Percentiles rank a stretch among this genome's conserved stretches.
Evolutionary conservation across 179 eudicot species (phyloP).

Genomic region (Pouteria campechiana): DNA sequence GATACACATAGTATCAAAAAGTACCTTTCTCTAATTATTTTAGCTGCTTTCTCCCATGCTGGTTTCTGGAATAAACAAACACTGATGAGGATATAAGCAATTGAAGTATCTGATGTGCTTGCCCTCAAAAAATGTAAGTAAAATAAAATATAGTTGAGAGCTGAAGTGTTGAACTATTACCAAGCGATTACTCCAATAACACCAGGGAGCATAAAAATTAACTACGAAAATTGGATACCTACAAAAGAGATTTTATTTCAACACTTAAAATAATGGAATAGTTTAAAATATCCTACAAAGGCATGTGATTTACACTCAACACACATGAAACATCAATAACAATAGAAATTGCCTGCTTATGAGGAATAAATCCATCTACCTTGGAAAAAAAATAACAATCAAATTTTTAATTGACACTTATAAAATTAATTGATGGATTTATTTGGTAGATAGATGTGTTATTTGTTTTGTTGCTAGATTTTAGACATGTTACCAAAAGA

Average conservation of each 20-base stretch:
- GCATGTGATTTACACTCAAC: no score
- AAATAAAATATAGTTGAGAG: neutral
- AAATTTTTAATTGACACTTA: no score
- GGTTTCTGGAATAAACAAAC: constrained; percentile 60
- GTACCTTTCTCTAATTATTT: constrained; percentile 74
- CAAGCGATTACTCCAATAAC: constrained; percentile 86
- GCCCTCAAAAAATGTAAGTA: neutral
- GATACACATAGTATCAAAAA: neutral
- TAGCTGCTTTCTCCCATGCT: constrained; percentile 94
- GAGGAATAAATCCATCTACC: no score
- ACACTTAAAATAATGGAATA: no score
- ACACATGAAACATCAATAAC: no score
- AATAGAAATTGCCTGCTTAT: no score
- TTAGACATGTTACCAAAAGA: no score
- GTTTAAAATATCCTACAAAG: no score
- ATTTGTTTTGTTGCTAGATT: no score
- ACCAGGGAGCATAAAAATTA: constrained; percentile 97
- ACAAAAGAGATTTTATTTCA: constrained; percentile 18
- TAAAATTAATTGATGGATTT: no score
- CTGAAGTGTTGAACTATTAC: constrained; percentile 19
- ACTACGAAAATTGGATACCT: constrained; percentile 78
- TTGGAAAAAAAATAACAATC: no score
- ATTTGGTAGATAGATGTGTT: no score
- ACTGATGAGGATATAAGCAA: neutral
- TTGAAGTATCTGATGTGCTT: neutral